These are phyloP conservation scores for Aethionema arabicum DNA, from an alignment of 345 rosid genomes.

Conservation along the genomic window DNA sequence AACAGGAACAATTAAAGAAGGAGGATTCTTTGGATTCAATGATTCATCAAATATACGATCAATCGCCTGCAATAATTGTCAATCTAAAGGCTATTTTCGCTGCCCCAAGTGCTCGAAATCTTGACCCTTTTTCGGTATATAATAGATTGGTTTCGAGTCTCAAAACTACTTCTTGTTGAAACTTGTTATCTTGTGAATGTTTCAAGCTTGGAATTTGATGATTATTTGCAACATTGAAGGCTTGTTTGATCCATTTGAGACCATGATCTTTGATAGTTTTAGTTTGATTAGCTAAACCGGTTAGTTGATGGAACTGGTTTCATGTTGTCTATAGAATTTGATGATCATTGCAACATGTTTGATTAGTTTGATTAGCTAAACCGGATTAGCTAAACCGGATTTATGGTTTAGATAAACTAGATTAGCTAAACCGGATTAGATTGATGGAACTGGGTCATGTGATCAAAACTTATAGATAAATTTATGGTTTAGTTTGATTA, in stretches of 20 bases:
- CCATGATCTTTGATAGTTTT: too few relatives aligned
- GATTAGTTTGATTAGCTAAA: slow-evolving; percentile 6
- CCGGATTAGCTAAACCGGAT: not conserved
- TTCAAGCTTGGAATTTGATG: not conserved
- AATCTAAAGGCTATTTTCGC: slow-evolving; percentile 67
- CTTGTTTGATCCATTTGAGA: too few relatives aligned
- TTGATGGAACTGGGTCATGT: too few relatives aligned
- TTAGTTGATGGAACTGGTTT: too few relatives aligned
- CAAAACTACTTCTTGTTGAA: slow-evolving; percentile 12
- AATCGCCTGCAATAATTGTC: slow-evolving; percentile 52
- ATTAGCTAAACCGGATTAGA: too few relatives aligned
- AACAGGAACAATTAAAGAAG: slow-evolving; percentile 55
- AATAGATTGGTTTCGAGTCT: slow-evolving; percentile 9
- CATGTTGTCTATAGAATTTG: too few relatives aligned
- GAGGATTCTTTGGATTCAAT: slow-evolving; percentile 49
- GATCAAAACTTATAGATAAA: too few relatives aligned
- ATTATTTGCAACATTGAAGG: too few relatives aligned
- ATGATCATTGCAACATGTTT: slow-evolving; percentile 3
- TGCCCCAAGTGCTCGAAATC: slow-evolving; percentile 69
- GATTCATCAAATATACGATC: slow-evolving; percentile 35
- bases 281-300: too few relatives aligned
- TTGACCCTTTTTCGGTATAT: slow-evolving; percentile 19
- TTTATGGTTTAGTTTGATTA: slow-evolving; percentile 10
- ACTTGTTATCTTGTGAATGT: slow-evolving; percentile 6
- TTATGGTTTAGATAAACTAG: too few relatives aligned